These are phyloP conservation scores for Nemania sp. DNA, from an alignment of 2,329 filamentous ascomycete genomes.

Conservation along the genomic window DNA sequence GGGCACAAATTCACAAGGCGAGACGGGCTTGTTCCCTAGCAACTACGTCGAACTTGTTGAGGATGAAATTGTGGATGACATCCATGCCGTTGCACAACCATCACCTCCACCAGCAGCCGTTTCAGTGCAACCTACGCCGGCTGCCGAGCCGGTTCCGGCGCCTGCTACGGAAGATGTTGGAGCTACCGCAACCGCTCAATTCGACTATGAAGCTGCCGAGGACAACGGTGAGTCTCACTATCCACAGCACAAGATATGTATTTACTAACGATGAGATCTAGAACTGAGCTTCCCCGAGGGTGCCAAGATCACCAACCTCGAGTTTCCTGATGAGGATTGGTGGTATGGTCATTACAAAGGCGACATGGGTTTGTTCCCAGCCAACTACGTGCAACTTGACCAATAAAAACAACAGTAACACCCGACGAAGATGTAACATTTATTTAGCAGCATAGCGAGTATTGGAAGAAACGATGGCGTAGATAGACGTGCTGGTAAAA, in stretches of 20 bases:
- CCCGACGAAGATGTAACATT: constrained; percentile 10
- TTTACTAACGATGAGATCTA: constrained; percentile 59
- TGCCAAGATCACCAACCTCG: constrained; percentile 82
- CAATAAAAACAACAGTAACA: constrained; percentile 40
- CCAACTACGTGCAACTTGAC: constrained; percentile 71
- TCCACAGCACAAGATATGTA: not conserved
- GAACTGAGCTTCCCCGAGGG: constrained; percentile 88
- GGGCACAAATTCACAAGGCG: constrained; percentile 86
- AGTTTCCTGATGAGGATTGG: constrained; percentile 99
- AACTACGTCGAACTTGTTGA: constrained; percentile 94
- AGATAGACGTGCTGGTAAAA: constrained; percentile 36
- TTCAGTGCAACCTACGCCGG: constrained; percentile 54
- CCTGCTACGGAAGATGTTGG: constrained; percentile 57
- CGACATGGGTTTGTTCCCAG: constrained; percentile 83
- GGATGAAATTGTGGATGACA: constrained; percentile 56
- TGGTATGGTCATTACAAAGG: constrained; percentile 92
- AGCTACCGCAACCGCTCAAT: constrained; percentile 84
- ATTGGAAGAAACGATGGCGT: constrained; percentile 27
- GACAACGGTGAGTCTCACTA: constrained; percentile 75
- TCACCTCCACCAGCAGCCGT: constrained; percentile 55
- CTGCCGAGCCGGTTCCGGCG: constrained; percentile 50
- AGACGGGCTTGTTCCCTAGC: constrained; percentile 92
- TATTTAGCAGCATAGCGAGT: constrained; percentile 38
- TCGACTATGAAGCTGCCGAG: constrained; percentile 97
- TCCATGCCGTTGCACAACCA: constrained; percentile 51